Base-by-base conservation (phyloP, 176 grass and related monocot species). In the Alopecurus myosuroides region DNA sequence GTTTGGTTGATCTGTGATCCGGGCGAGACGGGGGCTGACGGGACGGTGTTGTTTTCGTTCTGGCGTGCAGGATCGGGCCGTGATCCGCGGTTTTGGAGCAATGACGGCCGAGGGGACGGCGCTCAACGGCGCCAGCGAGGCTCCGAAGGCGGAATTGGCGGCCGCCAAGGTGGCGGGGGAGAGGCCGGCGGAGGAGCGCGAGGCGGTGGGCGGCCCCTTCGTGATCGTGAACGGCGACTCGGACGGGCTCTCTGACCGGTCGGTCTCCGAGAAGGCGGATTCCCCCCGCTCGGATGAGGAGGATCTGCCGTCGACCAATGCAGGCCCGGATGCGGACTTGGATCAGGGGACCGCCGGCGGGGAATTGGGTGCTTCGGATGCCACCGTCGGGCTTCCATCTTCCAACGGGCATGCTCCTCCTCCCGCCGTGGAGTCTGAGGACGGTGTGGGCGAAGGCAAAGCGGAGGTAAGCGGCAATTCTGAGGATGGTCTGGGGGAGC, bases 101-200 rank as follows among this genome's bases (percentile, higher is more conserved):
- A 94, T 91, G 88, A 86, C 92, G 86, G 88, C 88, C 70, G 79
- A 94, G 70, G 83, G 79, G 61, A 78, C 58, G 39, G 71, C 87
- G 53, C 69, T 63, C 85, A 74, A 51, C 77, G 89, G 64, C 80
- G 77, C 30, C 31, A 50, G 40, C 61, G 82, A 71, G 78, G 86
- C 83, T 55, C 80, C 71, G 2, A 80, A 66, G 70, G 83, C 78
- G 80, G 83, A 84, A 84, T 88, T 89, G 44, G 39, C 61, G n/a
- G 61, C 69, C 25, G 76, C 57, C 49, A 79, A 86, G 86, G 80
- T 3, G 22, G 40, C 30, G 35, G 70, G 61, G 79, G 88, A 77
- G n/a, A 53, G 30, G 48, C 61, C n/a, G 40, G 42, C 52, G 85
- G 85, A 70, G 86, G 88, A 93, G 68, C 70, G 39, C 33, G 85